Conservation (phyloP, 306 rosid genomes). For the Malus fusca region DNA sequence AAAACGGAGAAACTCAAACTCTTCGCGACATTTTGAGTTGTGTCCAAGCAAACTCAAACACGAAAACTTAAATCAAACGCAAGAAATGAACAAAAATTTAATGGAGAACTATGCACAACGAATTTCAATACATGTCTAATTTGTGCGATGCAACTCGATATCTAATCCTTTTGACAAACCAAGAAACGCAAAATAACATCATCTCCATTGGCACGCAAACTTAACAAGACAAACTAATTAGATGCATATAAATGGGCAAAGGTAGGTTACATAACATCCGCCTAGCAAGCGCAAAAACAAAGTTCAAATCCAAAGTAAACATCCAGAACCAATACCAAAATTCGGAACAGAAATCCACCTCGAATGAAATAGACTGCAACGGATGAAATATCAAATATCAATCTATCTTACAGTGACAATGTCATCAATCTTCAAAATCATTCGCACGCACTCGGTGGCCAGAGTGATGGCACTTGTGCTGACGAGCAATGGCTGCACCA, state of each 20-base stretch:
- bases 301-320: constrained; percentile 6
- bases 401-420: constrained; percentile 85
- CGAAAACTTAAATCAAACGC: neutral
- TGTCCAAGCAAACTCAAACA: neutral
- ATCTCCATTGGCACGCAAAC: neutral
- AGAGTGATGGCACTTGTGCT: constrained; percentile 92
- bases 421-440: constrained; percentile 98
- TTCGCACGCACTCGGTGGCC: constrained; percentile 95
- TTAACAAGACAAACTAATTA: neutral
- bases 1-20: neutral
- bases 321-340: constrained; percentile 10
- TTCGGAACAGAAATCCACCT: constrained; percentile 9
- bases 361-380: constrained; percentile 4
- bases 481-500: constrained; percentile 97
- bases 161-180: no score
- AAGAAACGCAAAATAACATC: neutral
- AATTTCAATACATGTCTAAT: neutral
- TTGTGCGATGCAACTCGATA: neutral
- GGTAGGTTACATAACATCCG: constrained; percentile 12
- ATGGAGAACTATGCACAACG: neutral
- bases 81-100: neutral
- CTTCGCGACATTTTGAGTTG: neutral
- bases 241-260: constrained; percentile 5
- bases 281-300: constrained; percentile 1
- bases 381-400: neutral